Base-by-base conservation (phyloP, 805 yeast genomes). In the Wickerhamiella cacticola region DNA sequence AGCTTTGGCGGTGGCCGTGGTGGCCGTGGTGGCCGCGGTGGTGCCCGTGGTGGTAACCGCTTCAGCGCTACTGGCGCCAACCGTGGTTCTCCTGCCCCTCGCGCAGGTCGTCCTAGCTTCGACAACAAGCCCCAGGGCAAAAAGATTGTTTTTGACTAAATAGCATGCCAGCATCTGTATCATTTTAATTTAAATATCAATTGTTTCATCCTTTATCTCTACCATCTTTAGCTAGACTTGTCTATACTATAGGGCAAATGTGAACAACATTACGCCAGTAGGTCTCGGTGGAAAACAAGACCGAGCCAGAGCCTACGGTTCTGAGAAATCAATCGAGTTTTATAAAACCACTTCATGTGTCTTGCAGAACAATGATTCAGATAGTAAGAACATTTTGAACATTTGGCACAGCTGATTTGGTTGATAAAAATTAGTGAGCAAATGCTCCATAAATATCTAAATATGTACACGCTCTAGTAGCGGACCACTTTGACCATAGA, bases 401-500 rank as follows among this genome's bases (percentile, higher is more conserved):
- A n/a, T n/a, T n/a, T n/a, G n/a, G n/a, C n/a, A n/a, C n/a, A n/a
- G n/a, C n/a, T n/a, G n/a, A n/a, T n/a, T n/a, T n/a, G n/a, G n/a
- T n/a, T n/a, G n/a, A n/a, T n/a, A n/a, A 7, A 7, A 31, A 31
- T 13, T 31, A 31, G 16, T 15, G 36, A 31, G 36, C 36, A 18
- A 8, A 15, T 7, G 36, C 36, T 31, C 36, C 36, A 40, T 24
- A 40, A 40, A 24, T 23, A 40, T 40, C 29, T 43, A 43, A 43
- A 43, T 43, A 43, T 43, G 43, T 35, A 24, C 39, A 35, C 46
- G 34, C 34, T 13, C 36, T 50, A 50, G 24, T 29, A 31, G 19
- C 54, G 56, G 19, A 53, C 53, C 29, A 54, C 43, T 3, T 45
- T 40, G 9, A 68, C 57, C 51, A 68, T 48, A 16, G 67, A 68